phyloP scores from a whole-genome alignment of 768 basidiomycete genomes.

The Tephrocybe rancida region DNA sequence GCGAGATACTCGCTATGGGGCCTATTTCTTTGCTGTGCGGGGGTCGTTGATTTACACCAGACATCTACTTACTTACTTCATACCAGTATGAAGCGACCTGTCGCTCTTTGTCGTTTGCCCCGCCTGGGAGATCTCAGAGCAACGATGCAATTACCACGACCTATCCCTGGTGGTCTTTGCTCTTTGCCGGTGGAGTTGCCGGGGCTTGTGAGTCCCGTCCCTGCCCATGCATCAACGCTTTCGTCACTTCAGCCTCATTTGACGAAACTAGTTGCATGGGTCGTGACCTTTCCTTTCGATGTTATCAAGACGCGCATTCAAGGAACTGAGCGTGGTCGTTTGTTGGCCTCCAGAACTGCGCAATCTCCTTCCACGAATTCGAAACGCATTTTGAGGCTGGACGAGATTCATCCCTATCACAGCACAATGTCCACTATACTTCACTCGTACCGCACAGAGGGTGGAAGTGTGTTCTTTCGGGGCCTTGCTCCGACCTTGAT shows the following conservation, averaged over 20 bases:
- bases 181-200: slow-evolving; percentile 76
- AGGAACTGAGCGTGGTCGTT: slow-evolving; percentile 33
- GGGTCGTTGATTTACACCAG: neutral
- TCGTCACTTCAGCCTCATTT: neutral
- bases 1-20: slow-evolving; percentile 82
- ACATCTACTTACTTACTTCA: neutral
- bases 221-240: neutral
- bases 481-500: slow-evolving; percentile 83
- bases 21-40: slow-evolving; percentile 80
- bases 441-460: slow-evolving; percentile 65
- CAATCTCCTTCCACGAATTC: neutral
- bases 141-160: slow-evolving; percentile 29
- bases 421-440: slow-evolving; percentile 59
- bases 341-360: neutral
- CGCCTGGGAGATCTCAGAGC: slow-evolving; percentile 17
- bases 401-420: slow-evolving; percentile 52
- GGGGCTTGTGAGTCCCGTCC: slow-evolving; percentile 49
- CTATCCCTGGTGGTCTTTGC: slow-evolving; percentile 55
- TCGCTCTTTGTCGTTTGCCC: slow-evolving; percentile 37
- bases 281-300: slow-evolving; percentile 84
- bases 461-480: slow-evolving; percentile 68
- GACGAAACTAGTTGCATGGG: slow-evolving; percentile 62
- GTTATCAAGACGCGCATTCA: slow-evolving; percentile 92
- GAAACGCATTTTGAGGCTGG: neutral
- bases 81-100: slow-evolving; percentile 65